Base-by-base conservation (phyloP, 192 early-diverging fungal species). In the Backusella sp. region DNA sequence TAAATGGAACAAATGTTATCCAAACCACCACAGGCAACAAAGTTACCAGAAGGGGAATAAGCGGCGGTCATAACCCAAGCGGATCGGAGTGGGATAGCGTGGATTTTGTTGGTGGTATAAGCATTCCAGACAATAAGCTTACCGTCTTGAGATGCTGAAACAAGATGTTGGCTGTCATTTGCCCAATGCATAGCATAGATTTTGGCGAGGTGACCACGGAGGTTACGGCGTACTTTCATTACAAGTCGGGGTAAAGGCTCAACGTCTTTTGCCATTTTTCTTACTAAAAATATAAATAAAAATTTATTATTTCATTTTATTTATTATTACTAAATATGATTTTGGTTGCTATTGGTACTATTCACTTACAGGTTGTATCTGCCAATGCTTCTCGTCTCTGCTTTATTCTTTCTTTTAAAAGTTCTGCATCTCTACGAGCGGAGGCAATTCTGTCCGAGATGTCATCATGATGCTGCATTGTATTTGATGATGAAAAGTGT, bases 51-150 rank as follows among this genome's bases (percentile, higher is more conserved):
- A 6, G 97, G 97, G 44, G 97, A 96, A 75, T 98, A 99, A 6
- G 97, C 96, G 77, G 96, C 97, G 30, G 97, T 99, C 97, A 99
- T 99, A 76, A 99, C 97, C 97, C 97, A 99, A 17, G 97, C 98
- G 1, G 97, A 99, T 11, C 96, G 93, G 67, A 99, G 85, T 3
- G 97, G 96, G 78, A 99, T 97, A n/a, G 97, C 97, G 82, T 98
- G 96, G 59, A 98, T 92, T 84, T 99, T 99, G 88, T 99, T 99
- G 68, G 97, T 98, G 65, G 95, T 95, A 80, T 94, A 97, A 52
- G 96, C 96, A 79, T 99, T 97, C 96, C 97, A 99, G 39, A 99
- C 96, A 73, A 99, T 99, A 36, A 99, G 88, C 83, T 98, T 99
- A 68, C 97, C 96, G 84, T 99, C 97, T 88, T 99, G 97, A 77